Evolutionary conservation across 306 rosid species (phyloP).

Genomic region (Cucumis melo): DNA sequence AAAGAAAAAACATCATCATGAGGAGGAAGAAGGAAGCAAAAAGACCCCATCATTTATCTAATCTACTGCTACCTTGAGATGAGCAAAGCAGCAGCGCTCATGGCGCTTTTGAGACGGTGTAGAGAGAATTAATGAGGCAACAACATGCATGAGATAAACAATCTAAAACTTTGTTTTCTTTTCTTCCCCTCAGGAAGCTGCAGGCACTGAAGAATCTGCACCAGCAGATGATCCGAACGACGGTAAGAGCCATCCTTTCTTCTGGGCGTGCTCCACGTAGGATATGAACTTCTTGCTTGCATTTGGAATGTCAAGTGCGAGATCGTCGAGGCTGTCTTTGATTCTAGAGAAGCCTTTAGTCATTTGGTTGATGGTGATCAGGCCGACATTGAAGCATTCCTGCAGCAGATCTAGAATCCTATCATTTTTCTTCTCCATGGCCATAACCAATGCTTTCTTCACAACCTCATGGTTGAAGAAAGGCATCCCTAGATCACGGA

Average conservation of each 20-base stretch:
- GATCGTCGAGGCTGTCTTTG: constrained; percentile 81
- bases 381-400: constrained; percentile 81
- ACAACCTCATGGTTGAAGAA: constrained; percentile 98
- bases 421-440: constrained; percentile 96
- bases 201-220: constrained; percentile 24
- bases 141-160: constrained; percentile 34
- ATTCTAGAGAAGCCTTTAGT: constrained; percentile 80
- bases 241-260: constrained; percentile 62
- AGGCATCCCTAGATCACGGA: constrained; percentile 88
- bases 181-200: constrained; percentile 27
- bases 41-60: background rate
- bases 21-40: constrained; percentile 1
- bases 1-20: background rate
- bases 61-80: background rate
- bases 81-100: background rate
- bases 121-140: background rate
- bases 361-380: constrained; percentile 86
- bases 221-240: constrained; percentile 35
- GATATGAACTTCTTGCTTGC: constrained; percentile 56
- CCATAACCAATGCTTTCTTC: constrained; percentile 94
- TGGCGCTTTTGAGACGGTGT: background rate
- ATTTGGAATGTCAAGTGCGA: constrained; percentile 92
- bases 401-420: constrained; percentile 72
- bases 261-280: constrained; percentile 63
- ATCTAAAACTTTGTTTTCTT: constrained; percentile 18